Conservation (phyloP, 192 early-diverging fungal genomes). For the Linnemannia zychae region DNA sequence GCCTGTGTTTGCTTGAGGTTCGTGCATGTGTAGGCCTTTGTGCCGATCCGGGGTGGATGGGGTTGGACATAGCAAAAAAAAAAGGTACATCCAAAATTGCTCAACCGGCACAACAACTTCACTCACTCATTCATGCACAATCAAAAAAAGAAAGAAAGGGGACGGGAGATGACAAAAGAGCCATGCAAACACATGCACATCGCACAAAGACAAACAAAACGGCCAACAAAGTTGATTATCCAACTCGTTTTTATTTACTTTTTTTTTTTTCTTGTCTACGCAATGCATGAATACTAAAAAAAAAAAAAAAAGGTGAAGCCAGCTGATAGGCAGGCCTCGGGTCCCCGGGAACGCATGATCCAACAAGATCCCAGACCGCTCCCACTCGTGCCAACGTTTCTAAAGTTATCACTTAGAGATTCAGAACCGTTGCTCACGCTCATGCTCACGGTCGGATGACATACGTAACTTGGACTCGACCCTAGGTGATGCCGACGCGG, state of each 20-base stretch:
- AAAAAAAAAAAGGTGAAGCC: too few relatives aligned
- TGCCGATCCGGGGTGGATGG: background rate
- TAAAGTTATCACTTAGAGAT: too few relatives aligned
- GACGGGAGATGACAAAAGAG: too few relatives aligned
- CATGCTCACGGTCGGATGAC: background rate
- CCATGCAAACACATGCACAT: background rate
- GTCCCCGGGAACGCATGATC: background rate
- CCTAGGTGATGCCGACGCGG: background rate
- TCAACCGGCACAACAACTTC: background rate
- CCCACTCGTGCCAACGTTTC: too few relatives aligned
- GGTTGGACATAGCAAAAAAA: background rate
- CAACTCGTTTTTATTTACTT: background rate
- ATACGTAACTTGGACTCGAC: background rate
- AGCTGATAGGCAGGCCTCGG: too few relatives aligned
- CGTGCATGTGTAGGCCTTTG: background rate
- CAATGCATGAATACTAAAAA: background rate
- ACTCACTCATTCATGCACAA: background rate
- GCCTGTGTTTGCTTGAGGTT: too few relatives aligned
- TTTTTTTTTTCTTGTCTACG: background rate
- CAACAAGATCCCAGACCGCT: background rate
- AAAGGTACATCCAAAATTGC: background rate
- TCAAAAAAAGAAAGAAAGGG: background rate
- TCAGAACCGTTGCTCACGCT: background rate
- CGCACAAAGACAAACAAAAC: background rate
- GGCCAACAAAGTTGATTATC: background rate